phyloP scores from a whole-genome alignment of 345 rosid species.

The Litchi chinensis region DNA sequence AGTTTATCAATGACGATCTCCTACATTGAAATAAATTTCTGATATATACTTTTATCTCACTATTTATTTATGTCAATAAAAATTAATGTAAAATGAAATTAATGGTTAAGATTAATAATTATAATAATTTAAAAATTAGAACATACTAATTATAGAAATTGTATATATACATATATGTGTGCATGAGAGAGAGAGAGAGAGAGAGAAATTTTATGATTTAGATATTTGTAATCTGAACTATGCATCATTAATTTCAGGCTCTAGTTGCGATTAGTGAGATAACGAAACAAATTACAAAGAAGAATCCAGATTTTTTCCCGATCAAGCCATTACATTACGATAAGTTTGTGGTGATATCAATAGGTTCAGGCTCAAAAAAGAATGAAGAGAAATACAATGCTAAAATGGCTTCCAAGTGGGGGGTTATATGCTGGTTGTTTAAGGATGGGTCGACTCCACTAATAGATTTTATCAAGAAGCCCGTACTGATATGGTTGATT shows the following conservation, averaged over 20 bases:
- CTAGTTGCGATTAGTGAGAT: slow-evolving; percentile 68
- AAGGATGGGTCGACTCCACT: slow-evolving; percentile 54
- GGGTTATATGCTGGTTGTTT: slow-evolving; percentile 57
- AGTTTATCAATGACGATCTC: no score
- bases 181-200: no score
- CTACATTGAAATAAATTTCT: no score
- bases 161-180: no score
- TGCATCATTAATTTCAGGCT: slow-evolving; percentile 36
- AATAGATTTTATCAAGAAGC: slow-evolving; percentile 49
- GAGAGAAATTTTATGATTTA: background rate
- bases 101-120: no score
- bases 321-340: slow-evolving; percentile 47
- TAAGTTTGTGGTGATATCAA: slow-evolving; percentile 59
- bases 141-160: no score
- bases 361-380: slow-evolving; percentile 64
- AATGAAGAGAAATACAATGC: slow-evolving; percentile 41
- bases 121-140: no score
- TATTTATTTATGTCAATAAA: no score
- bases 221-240: background rate
- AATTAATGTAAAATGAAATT: no score
- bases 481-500: slow-evolving; percentile 62
- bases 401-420: slow-evolving; percentile 62
- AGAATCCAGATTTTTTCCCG: slow-evolving; percentile 46
- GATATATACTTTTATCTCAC: no score
- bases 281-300: slow-evolving; percentile 47